A percentile compares a stretch with the other conserved stretches of the same genome.
Evolutionary conservation across 129 eudicot genomes (phyloP).

Genomic region (Logfia minima): DNA sequence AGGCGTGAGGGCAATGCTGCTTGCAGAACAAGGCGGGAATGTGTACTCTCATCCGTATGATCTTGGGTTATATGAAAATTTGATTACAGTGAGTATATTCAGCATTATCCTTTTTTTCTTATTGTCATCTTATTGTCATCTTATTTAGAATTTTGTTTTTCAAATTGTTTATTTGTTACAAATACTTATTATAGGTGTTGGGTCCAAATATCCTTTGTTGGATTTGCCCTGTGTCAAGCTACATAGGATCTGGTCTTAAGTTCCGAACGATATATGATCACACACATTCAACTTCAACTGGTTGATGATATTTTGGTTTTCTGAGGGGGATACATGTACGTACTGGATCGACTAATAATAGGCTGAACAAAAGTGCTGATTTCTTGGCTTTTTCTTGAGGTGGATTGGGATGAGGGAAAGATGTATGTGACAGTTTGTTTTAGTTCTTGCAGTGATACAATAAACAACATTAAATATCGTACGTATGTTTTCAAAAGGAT

Average conservation of each 20-base stretch:
- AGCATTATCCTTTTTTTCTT: neutral
- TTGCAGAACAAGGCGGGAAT: slow-evolving; percentile 86
- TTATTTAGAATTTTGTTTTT: neutral
- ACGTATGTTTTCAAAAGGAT: neutral
- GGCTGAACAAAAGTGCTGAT: slow-evolving; percentile 5
- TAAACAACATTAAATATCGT: neutral
- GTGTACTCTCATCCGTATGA: slow-evolving; percentile 83
- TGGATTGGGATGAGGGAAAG: neutral
- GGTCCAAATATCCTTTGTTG: slow-evolving; percentile 83
- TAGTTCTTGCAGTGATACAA: neutral
- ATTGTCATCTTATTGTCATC: neutral
- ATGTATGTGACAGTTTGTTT: neutral
- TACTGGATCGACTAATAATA: slow-evolving; percentile 20
- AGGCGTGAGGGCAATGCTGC: slow-evolving; percentile 98
- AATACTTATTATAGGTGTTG: slow-evolving; percentile 50
- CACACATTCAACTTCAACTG: slow-evolving; percentile 19
- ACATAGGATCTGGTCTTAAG: slow-evolving; percentile 77
- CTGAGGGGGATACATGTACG: neutral
- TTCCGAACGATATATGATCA: slow-evolving; percentile 55
- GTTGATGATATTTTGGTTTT: slow-evolving; percentile 9
- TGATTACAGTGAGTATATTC: slow-evolving; percentile 52
- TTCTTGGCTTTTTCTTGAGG: neutral
- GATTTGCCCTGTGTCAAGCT: slow-evolving; percentile 72
- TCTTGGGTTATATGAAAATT: slow-evolving; percentile 75
- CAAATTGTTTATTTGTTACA: neutral